Percentiles rank a stretch among this genome's conserved stretches.
Evolutionary conservation across 208 protist genomes (phyloP).

Genomic region (Zelonia costaricensis): DNA sequence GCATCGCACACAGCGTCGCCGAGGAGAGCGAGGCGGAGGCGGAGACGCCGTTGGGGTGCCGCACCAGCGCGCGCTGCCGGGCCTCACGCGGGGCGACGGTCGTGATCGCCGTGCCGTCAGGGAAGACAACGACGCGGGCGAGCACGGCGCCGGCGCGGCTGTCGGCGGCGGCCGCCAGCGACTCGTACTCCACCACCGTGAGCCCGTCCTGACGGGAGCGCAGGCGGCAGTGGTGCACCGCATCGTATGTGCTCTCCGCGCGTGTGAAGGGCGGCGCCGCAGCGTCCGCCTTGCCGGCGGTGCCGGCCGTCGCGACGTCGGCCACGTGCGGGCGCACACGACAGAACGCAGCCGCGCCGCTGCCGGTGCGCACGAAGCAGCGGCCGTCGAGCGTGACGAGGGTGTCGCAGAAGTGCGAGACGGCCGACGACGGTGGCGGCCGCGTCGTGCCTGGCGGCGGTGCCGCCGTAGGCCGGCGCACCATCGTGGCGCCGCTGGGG

Average conservation of each 20-base stretch:
- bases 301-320: neutral
- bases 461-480: slow-evolving; percentile 36
- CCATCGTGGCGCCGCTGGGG: slow-evolving; percentile 64
- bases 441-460: neutral
- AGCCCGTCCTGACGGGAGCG: slow-evolving; percentile 68
- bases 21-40: slow-evolving; percentile 21
- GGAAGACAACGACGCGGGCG: slow-evolving; percentile 29
- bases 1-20: slow-evolving; percentile 16
- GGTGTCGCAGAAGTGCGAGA: slow-evolving; percentile 38
- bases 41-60: neutral
- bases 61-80: slow-evolving; percentile 14
- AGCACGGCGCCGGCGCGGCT: neutral
- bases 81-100: slow-evolving; percentile 19
- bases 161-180: slow-evolving; percentile 6
- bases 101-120: slow-evolving; percentile 31
- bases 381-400: slow-evolving; percentile 41
- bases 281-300: neutral
- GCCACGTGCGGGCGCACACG: slow-evolving; percentile 11
- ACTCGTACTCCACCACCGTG: slow-evolving; percentile 49
- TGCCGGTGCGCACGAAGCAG: slow-evolving; percentile 40
- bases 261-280: slow-evolving; percentile 23
- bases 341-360: slow-evolving; percentile 1
- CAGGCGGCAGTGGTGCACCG: slow-evolving; percentile 51
- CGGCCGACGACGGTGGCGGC: neutral
- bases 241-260: slow-evolving; percentile 43